phyloP scores from a whole-genome alignment of 1,284 basidiomycete species.

The Cutaneotrichosporon spelunceum region DNA sequence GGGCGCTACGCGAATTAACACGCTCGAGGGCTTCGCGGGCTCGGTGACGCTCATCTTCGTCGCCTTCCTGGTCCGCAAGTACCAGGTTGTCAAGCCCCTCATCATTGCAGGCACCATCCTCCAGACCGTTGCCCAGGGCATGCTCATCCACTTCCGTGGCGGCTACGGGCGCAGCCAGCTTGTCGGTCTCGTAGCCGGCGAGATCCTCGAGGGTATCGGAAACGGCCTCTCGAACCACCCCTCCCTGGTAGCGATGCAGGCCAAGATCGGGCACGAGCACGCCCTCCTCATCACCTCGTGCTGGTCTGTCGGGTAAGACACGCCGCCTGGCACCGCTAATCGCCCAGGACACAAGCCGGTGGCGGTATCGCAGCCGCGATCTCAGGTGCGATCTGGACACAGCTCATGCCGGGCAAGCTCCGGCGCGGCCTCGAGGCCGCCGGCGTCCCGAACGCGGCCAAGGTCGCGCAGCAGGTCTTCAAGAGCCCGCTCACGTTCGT shows the following conservation, averaged over 20 bases:
- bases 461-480: constrained; percentile 39
- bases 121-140: constrained; percentile 45
- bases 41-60: constrained; percentile 46
- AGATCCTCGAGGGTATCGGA: constrained; percentile 52
- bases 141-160: constrained; percentile 52
- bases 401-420: constrained; percentile 30
- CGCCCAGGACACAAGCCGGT: constrained; percentile 15
- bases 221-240: constrained; percentile 51
- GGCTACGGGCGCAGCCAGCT: constrained; percentile 33
- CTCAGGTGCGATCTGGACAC: constrained; percentile 49
- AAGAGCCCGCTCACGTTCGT: constrained; percentile 42
- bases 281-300: constrained; percentile 23
- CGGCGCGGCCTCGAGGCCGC: constrained; percentile 16
- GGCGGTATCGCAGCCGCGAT: constrained; percentile 48
- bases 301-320: constrained; percentile 15
- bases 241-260: constrained; percentile 21
- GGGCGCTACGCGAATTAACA: constrained; percentile 49
- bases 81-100: constrained; percentile 51
- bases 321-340: not conserved
- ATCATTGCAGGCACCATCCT: constrained; percentile 41
- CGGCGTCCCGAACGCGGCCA: constrained; percentile 14
- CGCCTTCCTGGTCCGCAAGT: constrained; percentile 46
- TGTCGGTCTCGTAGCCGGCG: constrained; percentile 48
- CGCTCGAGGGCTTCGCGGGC: constrained; percentile 51
- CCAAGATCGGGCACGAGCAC: constrained; percentile 24